Evolutionary conservation across 2,329 filamentous ascomycete species (phyloP), one percentile per base, ranked within the genome.

Genomic region (Botryotinia globosa): DNA sequence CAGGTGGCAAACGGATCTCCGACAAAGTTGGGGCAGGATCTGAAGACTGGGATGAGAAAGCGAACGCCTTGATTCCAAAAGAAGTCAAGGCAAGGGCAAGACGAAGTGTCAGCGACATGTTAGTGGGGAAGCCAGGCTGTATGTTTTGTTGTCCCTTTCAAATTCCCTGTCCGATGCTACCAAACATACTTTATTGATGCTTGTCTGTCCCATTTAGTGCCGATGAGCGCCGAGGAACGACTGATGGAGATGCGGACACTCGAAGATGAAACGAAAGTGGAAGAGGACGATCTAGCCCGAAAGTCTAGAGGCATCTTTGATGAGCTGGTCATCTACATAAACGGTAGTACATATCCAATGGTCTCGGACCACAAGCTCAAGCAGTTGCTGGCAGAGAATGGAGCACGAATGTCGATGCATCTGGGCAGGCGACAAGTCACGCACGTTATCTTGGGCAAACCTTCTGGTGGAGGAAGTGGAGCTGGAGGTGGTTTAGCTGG

Each of bases 311-410:
- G 76, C 64, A 87, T 97, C 70, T 94, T 98, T 80, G 83, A 87
- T 62, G 88, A 90, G 25, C 86, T 94, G 34, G 90, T 88, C 69
- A 87, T 97, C 77, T 96, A 95, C 83, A 87, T 98, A 82, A 97
- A 97, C 82, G 94, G 94, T 74, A 94, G 92, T 76, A 97, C 94
- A 3, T 87, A 90, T 74, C 94, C 94, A 1, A 82, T 89, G 37
- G 87, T 97, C 74, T 97, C 93, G 22, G 94, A 98, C 81, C 92
- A 97, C 83, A 92, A 89, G 80, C 87, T 98, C 73, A 97, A 96
- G 84, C 90, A 90, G 72, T 82, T 97, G 25, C 86, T 98, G 54
- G 88, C 87, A 8, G 85, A 89, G 72, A 89, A 97, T 79, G 95
- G 94, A 32, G 95, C 89, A 0, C 85, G 83, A 59, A 85, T 93